Conservation (phyloP, 2,329 filamentous ascomycete genomes). For the Rutstroemia sydowiana region DNA sequence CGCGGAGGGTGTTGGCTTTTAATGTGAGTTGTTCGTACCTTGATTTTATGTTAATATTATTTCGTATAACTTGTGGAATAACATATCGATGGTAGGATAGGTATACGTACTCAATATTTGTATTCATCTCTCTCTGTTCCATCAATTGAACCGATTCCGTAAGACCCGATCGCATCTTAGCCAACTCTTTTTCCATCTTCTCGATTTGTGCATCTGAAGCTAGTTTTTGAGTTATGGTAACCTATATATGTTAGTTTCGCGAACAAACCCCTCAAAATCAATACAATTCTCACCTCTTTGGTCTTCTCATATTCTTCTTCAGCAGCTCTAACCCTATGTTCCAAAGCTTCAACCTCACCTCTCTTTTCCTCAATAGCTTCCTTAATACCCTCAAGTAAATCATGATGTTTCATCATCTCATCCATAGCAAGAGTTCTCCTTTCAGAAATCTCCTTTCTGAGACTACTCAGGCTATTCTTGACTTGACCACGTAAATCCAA, state of each 20-base stretch:
- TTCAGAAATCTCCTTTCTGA: slow-evolving; percentile 90
- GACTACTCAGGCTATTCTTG: slow-evolving; percentile 66
- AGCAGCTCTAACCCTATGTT: slow-evolving; percentile 79
- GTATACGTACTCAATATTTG: slow-evolving; percentile 89
- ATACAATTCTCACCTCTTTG: slow-evolving; percentile 53
- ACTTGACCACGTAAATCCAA: slow-evolving; percentile 78
- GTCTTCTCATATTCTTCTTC: slow-evolving; percentile 93
- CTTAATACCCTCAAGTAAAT: slow-evolving; percentile 87
- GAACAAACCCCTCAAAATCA: background rate
- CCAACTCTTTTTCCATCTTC: slow-evolving; percentile 97
- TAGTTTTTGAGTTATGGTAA: slow-evolving; percentile 77
- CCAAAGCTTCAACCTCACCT: slow-evolving; percentile 83
- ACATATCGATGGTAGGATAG: background rate
- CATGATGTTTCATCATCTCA: slow-evolving; percentile 88
- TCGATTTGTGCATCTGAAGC: slow-evolving; percentile 91
- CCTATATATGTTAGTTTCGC: slow-evolving; percentile 22
- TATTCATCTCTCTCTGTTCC: slow-evolving; percentile 94
- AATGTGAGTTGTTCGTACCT: slow-evolving; percentile 91
- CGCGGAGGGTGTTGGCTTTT: slow-evolving; percentile 73
- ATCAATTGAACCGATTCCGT: slow-evolving; percentile 83
- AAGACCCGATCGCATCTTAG: slow-evolving; percentile 78
- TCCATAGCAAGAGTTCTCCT: slow-evolving; percentile 75
- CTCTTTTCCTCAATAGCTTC: slow-evolving; percentile 96
- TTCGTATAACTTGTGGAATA: too few relatives aligned
- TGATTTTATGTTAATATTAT: slow-evolving; percentile 16